phyloP scores from a whole-genome alignment of 2,329 filamentous ascomycete genomes.

The Trichoderma aggressivum region DNA sequence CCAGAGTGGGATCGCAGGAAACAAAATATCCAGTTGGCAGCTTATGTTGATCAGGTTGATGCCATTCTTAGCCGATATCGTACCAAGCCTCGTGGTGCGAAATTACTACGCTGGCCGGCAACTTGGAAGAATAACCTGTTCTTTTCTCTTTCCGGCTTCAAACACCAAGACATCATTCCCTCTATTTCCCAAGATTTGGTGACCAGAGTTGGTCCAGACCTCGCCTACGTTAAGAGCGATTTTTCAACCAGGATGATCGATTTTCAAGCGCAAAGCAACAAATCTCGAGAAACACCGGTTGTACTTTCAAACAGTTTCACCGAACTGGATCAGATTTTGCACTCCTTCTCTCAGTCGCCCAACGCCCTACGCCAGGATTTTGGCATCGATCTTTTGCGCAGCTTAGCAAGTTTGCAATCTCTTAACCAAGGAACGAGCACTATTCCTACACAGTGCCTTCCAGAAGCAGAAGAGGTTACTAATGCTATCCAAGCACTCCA shows the following conservation, averaged over 20 bases:
- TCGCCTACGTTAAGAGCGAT: neutral
- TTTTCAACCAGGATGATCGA: neutral
- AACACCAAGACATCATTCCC: neutral
- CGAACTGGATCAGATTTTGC: neutral
- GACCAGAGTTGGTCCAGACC: neutral
- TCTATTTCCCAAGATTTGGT: neutral
- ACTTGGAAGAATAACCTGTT: no score
- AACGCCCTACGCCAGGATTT: conserved; percentile 20
- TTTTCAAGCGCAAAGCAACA: neutral
- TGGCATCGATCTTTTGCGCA: conserved; percentile 24
- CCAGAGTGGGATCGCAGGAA: conserved; percentile 7
- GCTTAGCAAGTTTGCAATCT: no score
- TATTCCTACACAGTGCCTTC: no score
- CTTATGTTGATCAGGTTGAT: neutral
- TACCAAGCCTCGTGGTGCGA: neutral
- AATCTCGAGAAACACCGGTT: neutral
- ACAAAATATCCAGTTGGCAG: neutral
- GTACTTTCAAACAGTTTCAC: neutral
- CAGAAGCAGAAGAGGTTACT: no score
- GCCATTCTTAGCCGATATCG: neutral
- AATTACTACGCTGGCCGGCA: no score
- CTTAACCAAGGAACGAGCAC: no score
- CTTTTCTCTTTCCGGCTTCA: neutral
- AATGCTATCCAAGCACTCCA: neutral
- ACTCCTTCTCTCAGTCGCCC: conserved; percentile 11